These are phyloP conservation scores for Fusarium camptoceras DNA, from an alignment of 2,329 filamentous ascomycete genomes.

Conservation along the genomic window DNA sequence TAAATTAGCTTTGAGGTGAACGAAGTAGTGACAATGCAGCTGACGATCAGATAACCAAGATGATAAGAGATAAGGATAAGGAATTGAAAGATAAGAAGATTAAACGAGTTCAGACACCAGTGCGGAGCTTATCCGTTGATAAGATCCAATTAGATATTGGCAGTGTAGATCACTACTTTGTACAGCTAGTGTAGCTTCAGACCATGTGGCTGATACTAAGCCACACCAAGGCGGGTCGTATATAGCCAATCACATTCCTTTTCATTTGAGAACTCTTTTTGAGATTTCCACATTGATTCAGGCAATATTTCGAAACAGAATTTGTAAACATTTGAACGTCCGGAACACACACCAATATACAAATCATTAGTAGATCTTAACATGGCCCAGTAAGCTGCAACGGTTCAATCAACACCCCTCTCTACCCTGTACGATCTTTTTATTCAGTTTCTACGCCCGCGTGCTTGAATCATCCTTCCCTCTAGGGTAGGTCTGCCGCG, in stretches of 20 bases:
- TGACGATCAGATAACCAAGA: neutral
- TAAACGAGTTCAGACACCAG: neutral
- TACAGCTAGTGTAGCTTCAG: no score
- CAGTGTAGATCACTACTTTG: neutral
- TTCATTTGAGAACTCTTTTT: no score
- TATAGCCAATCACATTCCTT: no score
- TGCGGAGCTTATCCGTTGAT: no score
- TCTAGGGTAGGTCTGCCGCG: neutral
- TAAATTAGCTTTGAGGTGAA: neutral
- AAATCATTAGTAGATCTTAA: neutral
- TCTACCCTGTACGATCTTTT: fast-evolving
- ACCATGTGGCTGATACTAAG: no score
- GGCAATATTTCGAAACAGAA: no score
- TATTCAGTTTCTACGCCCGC: neutral
- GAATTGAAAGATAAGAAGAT: neutral
- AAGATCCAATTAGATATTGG: no score
- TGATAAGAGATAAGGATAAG: neutral
- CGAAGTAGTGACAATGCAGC: no score
- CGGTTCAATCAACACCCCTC: fast-evolving
- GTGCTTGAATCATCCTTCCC: fast-evolving
- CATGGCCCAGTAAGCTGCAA: fast-evolving
- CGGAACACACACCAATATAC: fast-evolving
- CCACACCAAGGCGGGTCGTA: no score
- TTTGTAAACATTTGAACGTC: no score
- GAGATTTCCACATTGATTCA: no score